Evolutionary conservation across 2,329 filamentous ascomycete genomes (phyloP).

Genomic region (Claviceps sp.): DNA sequence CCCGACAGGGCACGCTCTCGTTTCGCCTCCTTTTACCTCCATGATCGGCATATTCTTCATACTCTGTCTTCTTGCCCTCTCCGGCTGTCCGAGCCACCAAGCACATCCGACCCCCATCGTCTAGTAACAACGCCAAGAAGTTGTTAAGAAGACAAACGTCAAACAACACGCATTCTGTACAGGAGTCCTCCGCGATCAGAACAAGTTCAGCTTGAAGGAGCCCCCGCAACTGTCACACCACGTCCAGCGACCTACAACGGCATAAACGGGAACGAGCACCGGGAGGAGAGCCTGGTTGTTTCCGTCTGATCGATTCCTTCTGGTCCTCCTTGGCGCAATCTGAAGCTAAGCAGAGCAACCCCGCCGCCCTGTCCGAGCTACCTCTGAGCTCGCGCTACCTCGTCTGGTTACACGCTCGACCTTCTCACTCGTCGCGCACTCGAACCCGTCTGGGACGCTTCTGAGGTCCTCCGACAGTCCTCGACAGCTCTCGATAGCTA

Average conservation of each 20-base stretch:
- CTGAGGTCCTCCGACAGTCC: no score
- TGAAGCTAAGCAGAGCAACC: slow-evolving; percentile 4
- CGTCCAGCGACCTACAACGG: no score
- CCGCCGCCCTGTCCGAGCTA: slow-evolving; percentile 1
- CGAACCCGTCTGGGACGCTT: background rate
- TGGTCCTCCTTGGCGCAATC: background rate
- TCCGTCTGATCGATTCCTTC: background rate
- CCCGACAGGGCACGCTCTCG: background rate
- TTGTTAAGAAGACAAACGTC: no score
- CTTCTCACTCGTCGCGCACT: background rate
- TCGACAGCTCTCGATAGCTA: no score
- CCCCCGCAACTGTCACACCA: no score
- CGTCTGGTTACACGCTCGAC: background rate
- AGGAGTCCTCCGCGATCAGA: no score
- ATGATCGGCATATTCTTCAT: no score
- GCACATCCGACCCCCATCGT: no score
- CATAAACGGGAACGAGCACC: background rate
- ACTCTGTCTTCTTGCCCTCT: background rate
- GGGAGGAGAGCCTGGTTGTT: background rate
- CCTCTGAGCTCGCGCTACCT: background rate
- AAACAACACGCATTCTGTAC: no score
- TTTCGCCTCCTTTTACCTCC: no score
- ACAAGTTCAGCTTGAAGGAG: no score
- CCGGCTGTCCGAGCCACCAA: background rate
- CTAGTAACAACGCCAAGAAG: no score